Base-by-base conservation (phyloP, 129 eudicot genomes). In the Gnaphalium uliginosum region DNA sequence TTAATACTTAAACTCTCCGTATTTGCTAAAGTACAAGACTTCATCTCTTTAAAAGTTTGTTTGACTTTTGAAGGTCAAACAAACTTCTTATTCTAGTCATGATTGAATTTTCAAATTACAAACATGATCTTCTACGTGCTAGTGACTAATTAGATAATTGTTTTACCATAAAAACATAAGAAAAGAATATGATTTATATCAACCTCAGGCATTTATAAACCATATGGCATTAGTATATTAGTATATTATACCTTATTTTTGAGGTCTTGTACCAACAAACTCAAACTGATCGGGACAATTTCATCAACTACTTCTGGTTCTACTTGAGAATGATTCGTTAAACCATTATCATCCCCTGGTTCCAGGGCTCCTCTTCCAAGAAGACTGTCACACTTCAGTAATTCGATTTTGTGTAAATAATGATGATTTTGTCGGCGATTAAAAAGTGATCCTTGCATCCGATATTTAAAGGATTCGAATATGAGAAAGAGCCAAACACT, bases 61-160 rank as follows among this genome's bases (percentile, higher is more conserved):
- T 61, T 48, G 78, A 30, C 53, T 32, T 50, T 25, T 51, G 33
- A 54, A 5, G n/a, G 50, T 30, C 32, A 72, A 57, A 35, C 68
- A 57, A 72, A 5, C 7, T 24, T 30, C 1, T 30, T 48, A 4
- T 14, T 1, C 22, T 14, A 8, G 57, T 11, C 37, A 15, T n/a
- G 7, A 23, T 18, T 71, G 2, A 1, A 15, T 71, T 50, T 50
- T 70, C 15, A n/a, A 18, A 6, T 46, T 71, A 37, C 33, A 41
- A 9, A 22, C 1, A 11, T 4, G 17, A 60, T 60, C 66, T 24
- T 24, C 27, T 25, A 60, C 8, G 30, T 60, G 22, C 32, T 24
- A 22, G 8, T 60, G 66, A 60, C 66, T 60, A 60, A 60, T 5
- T 5, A 24, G 14, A 9, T 14, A 25, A 10, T 22, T 61, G 1